Evolutionary conservation across 2,329 filamentous ascomycete genomes (phyloP).

Genomic region (Stagonosporopsis cucurbitacearum): DNA sequence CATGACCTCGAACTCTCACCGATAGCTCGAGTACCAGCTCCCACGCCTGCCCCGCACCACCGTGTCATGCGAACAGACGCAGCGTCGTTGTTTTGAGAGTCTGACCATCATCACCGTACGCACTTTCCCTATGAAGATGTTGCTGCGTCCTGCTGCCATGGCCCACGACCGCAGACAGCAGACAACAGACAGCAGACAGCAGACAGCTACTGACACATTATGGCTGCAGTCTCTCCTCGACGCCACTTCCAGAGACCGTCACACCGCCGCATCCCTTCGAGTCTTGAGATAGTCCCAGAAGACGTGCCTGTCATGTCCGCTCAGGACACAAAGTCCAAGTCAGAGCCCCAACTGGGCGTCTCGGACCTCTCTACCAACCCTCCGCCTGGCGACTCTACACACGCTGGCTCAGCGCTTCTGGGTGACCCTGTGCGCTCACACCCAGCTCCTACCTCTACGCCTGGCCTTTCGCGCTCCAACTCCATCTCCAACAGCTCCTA

Average conservation of each 20-base stretch:
- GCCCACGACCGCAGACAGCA: background rate
- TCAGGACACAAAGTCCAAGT: slow-evolving; percentile 35
- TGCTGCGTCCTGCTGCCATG: slow-evolving; percentile 1
- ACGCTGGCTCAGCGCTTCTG: slow-evolving; percentile 36
- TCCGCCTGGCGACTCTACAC: slow-evolving; percentile 34
- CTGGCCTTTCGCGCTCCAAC: slow-evolving; percentile 71
- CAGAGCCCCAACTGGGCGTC: slow-evolving; percentile 41
- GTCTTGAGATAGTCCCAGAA: slow-evolving; percentile 40
- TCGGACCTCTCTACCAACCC: slow-evolving; percentile 34
- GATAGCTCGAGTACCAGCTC: slow-evolving; percentile 1
- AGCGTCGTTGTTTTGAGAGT: slow-evolving; percentile 11
- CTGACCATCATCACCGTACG: slow-evolving; percentile 29
- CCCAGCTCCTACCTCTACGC: slow-evolving; percentile 58
- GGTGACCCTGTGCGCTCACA: slow-evolving; percentile 56
- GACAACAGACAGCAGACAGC: no score
- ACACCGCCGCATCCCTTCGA: slow-evolving; percentile 41
- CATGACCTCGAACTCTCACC: slow-evolving; percentile 13
- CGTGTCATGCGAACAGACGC: slow-evolving; percentile 38
- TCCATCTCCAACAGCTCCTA: slow-evolving; percentile 89
- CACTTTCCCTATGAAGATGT: slow-evolving; percentile 19
- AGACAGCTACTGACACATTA: slow-evolving; percentile 37
- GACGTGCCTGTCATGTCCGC: slow-evolving; percentile 40
- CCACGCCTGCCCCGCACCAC: slow-evolving; percentile 20
- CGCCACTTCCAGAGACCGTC: slow-evolving; percentile 28
- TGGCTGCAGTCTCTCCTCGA: slow-evolving; percentile 41